phyloP scores from a whole-genome alignment of 495 filamentous ascomycete genomes.

The Tuber aestivum region DNA sequence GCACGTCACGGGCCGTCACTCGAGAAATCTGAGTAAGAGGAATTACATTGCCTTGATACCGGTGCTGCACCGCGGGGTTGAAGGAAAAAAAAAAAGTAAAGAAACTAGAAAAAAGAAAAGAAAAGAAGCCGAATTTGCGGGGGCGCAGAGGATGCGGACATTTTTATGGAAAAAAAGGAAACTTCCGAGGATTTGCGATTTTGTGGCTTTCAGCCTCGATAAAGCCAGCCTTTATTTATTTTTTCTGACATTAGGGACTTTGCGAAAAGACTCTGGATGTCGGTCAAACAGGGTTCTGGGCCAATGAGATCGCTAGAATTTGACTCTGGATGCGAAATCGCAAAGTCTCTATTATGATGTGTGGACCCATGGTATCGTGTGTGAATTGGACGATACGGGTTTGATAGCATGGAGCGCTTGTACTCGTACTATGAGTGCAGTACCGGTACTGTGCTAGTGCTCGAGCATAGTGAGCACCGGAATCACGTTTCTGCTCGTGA shows the following conservation, averaged over 20 bases:
- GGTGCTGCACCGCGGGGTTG: neutral
- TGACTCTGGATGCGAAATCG: no score
- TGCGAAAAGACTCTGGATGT: no score
- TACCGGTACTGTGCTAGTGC: neutral
- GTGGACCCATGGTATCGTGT: neutral
- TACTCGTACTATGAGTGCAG: neutral
- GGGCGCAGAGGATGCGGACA: no score
- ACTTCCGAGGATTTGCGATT: neutral
- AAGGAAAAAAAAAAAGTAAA: neutral
- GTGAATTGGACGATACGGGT: neutral
- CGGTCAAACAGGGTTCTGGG: no score
- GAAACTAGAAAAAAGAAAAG: neutral
- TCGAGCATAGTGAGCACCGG: neutral
- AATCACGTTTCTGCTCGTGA: neutral
- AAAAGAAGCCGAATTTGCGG: neutral
- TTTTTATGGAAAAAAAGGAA: no score
- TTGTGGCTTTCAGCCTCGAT: slow-evolving; percentile 3
- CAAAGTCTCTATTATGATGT: no score
- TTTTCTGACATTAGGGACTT: no score
- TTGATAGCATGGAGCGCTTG: neutral
- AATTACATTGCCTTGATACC: slow-evolving; percentile 1
- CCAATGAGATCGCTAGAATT: no score
- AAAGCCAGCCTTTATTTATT: neutral
- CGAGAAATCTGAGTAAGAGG: slow-evolving; percentile 2
- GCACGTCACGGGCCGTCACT: neutral